Percentiles rank a stretch among this genome's conserved stretches.
These are phyloP conservation scores for Urtica urens DNA, from an alignment of 306 rosid species.

Conservation along the genomic window DNA sequence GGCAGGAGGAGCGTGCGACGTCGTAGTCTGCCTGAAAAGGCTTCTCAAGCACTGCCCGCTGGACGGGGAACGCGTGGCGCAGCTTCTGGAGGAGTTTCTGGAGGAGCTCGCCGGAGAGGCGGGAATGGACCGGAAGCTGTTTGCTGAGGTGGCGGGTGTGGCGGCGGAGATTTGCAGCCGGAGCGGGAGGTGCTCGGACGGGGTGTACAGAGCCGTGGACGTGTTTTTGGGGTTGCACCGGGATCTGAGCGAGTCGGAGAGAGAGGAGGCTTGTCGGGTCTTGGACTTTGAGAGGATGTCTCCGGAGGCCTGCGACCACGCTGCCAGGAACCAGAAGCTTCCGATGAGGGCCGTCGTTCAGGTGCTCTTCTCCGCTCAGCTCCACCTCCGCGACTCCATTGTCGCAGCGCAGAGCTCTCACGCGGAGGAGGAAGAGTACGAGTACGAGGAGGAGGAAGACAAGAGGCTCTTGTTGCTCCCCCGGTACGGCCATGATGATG, in stretches of 20 bases:
- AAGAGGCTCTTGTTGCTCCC: constrained; percentile 3
- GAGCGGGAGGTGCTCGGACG: constrained; percentile 27
- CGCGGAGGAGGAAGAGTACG: background rate
- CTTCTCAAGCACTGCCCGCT: constrained; percentile 29
- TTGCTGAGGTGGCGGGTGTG: constrained; percentile 34
- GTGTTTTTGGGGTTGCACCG: constrained; percentile 31
- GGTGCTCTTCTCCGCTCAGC: constrained; percentile 29
- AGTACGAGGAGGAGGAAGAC: constrained; percentile 11
- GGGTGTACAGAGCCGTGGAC: constrained; percentile 37
- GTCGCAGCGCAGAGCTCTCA: constrained; percentile 18
- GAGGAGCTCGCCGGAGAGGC: constrained; percentile 25
- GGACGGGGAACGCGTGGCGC: constrained; percentile 23
- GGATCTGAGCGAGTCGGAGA: constrained; percentile 32
- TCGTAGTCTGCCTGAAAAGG: constrained; percentile 26
- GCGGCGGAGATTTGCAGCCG: constrained; percentile 28
- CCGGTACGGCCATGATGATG: constrained; percentile 13
- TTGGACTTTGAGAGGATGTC: constrained; percentile 41
- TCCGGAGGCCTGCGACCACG: constrained; percentile 38
- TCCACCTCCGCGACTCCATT: constrained; percentile 28
- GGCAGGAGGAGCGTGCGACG: constrained; percentile 23
- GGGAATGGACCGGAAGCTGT: constrained; percentile 24
- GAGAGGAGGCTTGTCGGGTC: constrained; percentile 31
- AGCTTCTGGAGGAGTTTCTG: constrained; percentile 37
- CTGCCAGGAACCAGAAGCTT: constrained; percentile 31
- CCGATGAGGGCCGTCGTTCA: constrained; percentile 39